Conservation (phyloP, 2,329 filamentous ascomycete species). For the Ceratocystis huliohia region DNA sequence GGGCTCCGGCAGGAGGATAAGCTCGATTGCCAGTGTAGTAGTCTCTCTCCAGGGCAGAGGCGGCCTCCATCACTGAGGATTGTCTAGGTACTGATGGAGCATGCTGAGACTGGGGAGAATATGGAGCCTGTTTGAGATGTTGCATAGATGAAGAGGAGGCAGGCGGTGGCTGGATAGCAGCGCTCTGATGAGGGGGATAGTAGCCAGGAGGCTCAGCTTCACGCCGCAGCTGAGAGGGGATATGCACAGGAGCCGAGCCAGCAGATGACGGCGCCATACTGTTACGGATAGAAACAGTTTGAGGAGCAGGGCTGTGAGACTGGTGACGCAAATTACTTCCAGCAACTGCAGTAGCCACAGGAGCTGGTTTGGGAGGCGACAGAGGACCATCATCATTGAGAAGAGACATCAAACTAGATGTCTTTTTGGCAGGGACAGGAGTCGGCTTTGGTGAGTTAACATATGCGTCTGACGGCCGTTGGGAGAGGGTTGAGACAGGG, state of each 20-base stretch:
- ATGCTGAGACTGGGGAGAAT: conserved; percentile 40
- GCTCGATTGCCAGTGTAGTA: conserved; percentile 35
- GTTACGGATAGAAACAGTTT: conserved; percentile 30
- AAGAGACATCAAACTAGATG: conserved; percentile 49
- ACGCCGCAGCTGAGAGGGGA: conserved; percentile 35
- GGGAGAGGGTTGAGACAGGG: conserved; percentile 5
- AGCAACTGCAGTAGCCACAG: conserved; percentile 40
- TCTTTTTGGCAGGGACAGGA: conserved; percentile 39
- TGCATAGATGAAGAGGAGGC: conserved; percentile 36
- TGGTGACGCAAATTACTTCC: conserved; percentile 34
- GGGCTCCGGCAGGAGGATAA: conserved; percentile 29
- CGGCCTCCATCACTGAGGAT: conserved; percentile 31
- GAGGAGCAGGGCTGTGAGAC: conserved; percentile 29
- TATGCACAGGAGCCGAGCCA: conserved; percentile 25
- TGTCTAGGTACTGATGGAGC: conserved; percentile 33
- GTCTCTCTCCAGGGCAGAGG: conserved; percentile 33
- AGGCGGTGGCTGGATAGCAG: conserved; percentile 22
- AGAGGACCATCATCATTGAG: conserved; percentile 46
- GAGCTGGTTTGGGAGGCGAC: conserved; percentile 31
- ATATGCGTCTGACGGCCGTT: conserved; percentile 14
- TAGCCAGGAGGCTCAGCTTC: conserved; percentile 34
- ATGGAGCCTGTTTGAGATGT: conserved; percentile 37
- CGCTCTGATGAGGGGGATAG: conserved; percentile 35
- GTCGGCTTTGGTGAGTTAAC: conserved; percentile 16
- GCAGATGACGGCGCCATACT: conserved; percentile 28